phyloP scores from a whole-genome alignment of 2,329 filamentous ascomycete genomes.

The Tolypocladium nubicola region DNA sequence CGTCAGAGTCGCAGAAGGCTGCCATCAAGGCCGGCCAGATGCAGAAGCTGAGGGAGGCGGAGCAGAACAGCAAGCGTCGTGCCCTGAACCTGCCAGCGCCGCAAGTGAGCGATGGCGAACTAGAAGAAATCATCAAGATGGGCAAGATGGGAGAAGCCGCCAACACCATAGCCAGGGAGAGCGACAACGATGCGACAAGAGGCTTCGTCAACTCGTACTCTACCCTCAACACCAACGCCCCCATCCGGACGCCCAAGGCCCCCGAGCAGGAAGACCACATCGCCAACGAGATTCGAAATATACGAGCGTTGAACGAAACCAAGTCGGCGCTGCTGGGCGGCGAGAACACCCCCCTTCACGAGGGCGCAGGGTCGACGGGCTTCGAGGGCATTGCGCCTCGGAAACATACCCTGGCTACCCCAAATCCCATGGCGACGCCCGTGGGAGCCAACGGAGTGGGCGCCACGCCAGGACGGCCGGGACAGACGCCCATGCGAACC shows the following conservation, averaged over 20 bases:
- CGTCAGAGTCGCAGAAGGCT: slow-evolving; percentile 71
- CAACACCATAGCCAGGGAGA: slow-evolving; percentile 59
- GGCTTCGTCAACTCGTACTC: slow-evolving; percentile 84
- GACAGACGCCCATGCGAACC: slow-evolving; percentile 77
- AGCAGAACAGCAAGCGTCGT: slow-evolving; percentile 89
- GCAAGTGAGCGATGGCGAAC: slow-evolving; percentile 83
- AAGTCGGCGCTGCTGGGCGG: slow-evolving; percentile 89
- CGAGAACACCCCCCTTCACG: slow-evolving; percentile 82
- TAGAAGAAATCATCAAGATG: slow-evolving; percentile 99
- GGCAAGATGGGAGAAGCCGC: slow-evolving; percentile 87
- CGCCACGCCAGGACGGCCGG: slow-evolving; percentile 58
- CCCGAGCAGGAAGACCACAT: slow-evolving; percentile 91
- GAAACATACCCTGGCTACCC: slow-evolving; percentile 74
- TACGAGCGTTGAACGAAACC: slow-evolving; percentile 81
- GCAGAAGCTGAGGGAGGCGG: slow-evolving; percentile 90
- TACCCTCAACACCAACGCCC: slow-evolving; percentile 67
- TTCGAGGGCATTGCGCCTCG: slow-evolving; percentile 78
- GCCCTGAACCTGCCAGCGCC: slow-evolving; percentile 75
- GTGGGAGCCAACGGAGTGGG: slow-evolving; percentile 57
- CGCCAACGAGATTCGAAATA: slow-evolving; percentile 92
- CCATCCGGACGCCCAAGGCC: slow-evolving; percentile 84
- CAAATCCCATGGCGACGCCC: slow-evolving; percentile 91
- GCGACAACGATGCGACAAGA: slow-evolving; percentile 75
- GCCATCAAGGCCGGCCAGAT: slow-evolving; percentile 88
- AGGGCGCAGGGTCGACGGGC: slow-evolving; percentile 72